Conservation (phyloP, 768 basidiomycete genomes). For the Amyloporia xantha region DNA sequence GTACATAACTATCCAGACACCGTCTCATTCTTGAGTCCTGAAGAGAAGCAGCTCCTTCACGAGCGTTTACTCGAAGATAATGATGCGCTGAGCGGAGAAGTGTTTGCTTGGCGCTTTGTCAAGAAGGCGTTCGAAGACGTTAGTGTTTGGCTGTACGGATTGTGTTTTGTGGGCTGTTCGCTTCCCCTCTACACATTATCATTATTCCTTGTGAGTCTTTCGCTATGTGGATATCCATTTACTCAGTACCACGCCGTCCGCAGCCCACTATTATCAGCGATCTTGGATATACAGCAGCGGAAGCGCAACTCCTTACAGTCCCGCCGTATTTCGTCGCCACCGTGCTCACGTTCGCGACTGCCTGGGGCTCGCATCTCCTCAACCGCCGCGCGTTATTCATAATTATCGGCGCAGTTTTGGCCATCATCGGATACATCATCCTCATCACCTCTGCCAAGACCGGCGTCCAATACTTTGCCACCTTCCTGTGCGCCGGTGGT, state of each 20-base stretch:
- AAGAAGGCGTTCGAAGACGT: conserved; percentile 2
- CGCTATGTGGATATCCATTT: not conserved
- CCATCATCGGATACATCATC: conserved; percentile 10
- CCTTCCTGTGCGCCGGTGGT: conserved; percentile 8
- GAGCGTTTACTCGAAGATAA: conserved; percentile 4
- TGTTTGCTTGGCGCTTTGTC: conserved; percentile 1
- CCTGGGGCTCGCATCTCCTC: conserved; percentile 3
- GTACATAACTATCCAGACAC: conserved; percentile 17
- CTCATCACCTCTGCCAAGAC: conserved; percentile 3
- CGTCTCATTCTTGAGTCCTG: conserved; percentile 11
- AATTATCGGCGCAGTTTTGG: conserved; percentile 8
- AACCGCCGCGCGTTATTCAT: conserved; percentile 12
- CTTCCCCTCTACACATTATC: conserved; percentile 5
- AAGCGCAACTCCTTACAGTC: conserved; percentile 60
- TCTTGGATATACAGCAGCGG: conserved; percentile 50
- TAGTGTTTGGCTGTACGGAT: conserved; percentile 6
- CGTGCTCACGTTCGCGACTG: conserved; percentile 1
- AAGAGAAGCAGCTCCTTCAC: conserved; percentile 8
- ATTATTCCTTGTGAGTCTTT: not conserved
- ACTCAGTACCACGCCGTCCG: not conserved
- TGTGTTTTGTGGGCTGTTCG: conserved; percentile 5
- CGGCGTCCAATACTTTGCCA: conserved; percentile 13
- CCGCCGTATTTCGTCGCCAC: conserved; percentile 47
- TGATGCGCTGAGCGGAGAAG: conserved; percentile 4
- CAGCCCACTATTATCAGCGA: conserved; percentile 23